phyloP scores from a whole-genome alignment of 2,329 filamentous ascomycete species.

The Stromatinia cepivora region DNA sequence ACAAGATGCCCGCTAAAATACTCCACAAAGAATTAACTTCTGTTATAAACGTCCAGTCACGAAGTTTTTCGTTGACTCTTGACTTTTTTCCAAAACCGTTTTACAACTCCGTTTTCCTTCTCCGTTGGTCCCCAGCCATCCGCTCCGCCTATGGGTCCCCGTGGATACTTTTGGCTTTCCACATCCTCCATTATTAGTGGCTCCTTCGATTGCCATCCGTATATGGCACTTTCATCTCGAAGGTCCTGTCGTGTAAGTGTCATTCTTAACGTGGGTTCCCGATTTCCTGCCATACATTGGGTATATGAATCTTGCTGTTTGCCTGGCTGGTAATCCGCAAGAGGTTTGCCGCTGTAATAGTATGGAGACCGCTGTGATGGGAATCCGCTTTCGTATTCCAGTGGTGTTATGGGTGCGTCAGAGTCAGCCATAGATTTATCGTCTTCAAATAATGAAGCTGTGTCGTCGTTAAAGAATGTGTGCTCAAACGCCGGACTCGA shows the following conservation, averaged over 20 bases:
- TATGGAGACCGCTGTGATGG: conserved; percentile 34
- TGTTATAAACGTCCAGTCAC: conserved; percentile 15
- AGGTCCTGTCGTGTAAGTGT: conserved; percentile 89
- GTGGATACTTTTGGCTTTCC: conserved; percentile 52
- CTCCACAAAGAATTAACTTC: conserved; percentile 8
- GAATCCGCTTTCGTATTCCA: conserved; percentile 35
- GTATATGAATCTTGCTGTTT: conserved; percentile 45
- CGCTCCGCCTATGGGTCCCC: conserved; percentile 40
- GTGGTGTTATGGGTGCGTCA: conserved; percentile 50
- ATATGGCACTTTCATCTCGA: conserved; percentile 70
- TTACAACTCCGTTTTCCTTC: conserved; percentile 57
- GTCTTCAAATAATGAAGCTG: conserved; percentile 56
- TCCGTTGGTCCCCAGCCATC: conserved; percentile 47
- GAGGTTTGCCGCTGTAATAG: conserved; percentile 38
- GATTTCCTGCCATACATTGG: conserved; percentile 57
- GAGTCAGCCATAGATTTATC: conserved; percentile 56
- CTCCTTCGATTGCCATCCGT: conserved; percentile 64
- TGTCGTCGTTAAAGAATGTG: conserved; percentile 60
- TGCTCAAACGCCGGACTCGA: conserved; percentile 51
- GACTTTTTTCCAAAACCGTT: conserved; percentile 65
- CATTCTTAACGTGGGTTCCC: conserved; percentile 97
- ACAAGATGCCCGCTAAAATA: conserved; percentile 22
- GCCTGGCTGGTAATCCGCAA: conserved; percentile 44
- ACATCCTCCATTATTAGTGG: conserved; percentile 57
- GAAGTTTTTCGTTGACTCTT: conserved; percentile 36